These are phyloP conservation scores for Geosmithia flava DNA, from an alignment of 2,329 filamentous ascomycete genomes.

Conservation along the genomic window DNA sequence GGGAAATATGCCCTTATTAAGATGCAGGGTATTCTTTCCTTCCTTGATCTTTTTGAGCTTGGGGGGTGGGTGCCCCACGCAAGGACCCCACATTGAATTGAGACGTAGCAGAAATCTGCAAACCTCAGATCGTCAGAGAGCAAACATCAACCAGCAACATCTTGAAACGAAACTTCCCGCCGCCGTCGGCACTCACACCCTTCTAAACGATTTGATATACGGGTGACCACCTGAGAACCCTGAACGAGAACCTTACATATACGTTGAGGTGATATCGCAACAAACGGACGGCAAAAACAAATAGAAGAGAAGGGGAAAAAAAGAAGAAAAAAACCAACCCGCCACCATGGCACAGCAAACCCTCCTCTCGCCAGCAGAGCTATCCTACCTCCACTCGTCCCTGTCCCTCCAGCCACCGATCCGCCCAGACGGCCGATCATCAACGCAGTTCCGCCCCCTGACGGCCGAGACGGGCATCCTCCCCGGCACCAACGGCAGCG, in stretches of 20 bases:
- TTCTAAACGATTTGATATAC: too few relatives aligned
- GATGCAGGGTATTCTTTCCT: not conserved
- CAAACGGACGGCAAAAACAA: not conserved
- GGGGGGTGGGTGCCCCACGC: not conserved
- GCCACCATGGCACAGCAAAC: constrained; percentile 55
- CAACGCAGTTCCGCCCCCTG: constrained; percentile 82
- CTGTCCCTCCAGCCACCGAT: constrained; percentile 73
- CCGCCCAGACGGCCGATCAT: constrained; percentile 72
- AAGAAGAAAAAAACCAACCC: not conserved
- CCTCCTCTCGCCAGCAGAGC: constrained; percentile 86
- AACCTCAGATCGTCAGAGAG: not conserved
- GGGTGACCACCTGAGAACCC: too few relatives aligned
- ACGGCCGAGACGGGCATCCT: constrained; percentile 84
- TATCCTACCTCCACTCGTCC: constrained; percentile 86
- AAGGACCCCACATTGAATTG: not conserved
- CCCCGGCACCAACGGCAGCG: constrained; percentile 81
- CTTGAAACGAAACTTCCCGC: too few relatives aligned
- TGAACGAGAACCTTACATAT: too few relatives aligned
- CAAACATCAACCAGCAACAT: not conserved
- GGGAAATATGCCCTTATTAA: too few relatives aligned
- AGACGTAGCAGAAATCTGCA: not conserved
- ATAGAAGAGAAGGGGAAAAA: not conserved
- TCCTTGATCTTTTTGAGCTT: not conserved
- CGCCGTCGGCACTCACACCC: too few relatives aligned
- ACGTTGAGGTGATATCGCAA: too few relatives aligned